phyloP scores from a whole-genome alignment of 371 early-diverging fungal genomes.

The Blastocladiella emersonii region DNA sequence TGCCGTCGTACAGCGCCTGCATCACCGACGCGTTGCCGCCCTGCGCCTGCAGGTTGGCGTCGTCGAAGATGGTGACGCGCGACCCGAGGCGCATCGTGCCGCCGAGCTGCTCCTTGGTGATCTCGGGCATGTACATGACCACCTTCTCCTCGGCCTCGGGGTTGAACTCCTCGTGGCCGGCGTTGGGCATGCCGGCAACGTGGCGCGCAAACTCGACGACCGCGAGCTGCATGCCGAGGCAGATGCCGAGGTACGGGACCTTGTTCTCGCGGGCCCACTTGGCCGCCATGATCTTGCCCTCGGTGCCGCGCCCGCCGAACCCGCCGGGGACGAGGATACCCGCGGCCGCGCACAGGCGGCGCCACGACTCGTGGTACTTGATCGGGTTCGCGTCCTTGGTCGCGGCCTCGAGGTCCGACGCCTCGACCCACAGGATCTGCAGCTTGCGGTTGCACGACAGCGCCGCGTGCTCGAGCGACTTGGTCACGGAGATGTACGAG shows the following conservation, averaged over 20 bases:
- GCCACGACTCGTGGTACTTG: constrained; percentile 91
- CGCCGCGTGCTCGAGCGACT: constrained; percentile 88
- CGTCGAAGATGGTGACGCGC: constrained; percentile 72
- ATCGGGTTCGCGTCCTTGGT: constrained; percentile 57
- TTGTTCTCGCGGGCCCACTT: constrained; percentile 97
- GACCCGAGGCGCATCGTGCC: constrained; percentile 94
- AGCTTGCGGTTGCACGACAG: constrained; percentile 70
- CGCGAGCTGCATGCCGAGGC: constrained; percentile 96
- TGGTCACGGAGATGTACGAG: constrained; percentile 92
- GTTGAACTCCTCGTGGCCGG: constrained; percentile 79
- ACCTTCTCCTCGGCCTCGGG: constrained; percentile 55
- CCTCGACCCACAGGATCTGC: constrained; percentile 87
- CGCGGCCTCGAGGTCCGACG: constrained; percentile 69
- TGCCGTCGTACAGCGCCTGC: constrained; percentile 50
- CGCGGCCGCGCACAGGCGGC: constrained; percentile 64
- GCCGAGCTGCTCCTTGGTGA: constrained; percentile 86
- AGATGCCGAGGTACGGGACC: constrained; percentile 94
- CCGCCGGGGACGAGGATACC: constrained; percentile 99
- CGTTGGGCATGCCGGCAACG: constrained; percentile 70
- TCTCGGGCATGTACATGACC: constrained; percentile 93
- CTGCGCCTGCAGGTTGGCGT: constrained; percentile 3
- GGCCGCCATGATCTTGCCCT: constrained; percentile 93
- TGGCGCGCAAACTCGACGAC: constrained; percentile 97
- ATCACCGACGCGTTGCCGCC: constrained; percentile 31
- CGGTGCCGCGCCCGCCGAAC: constrained; percentile 94